Conservation (phyloP, 768 basidiomycete genomes). For the Paxillus rubicundulus region DNA sequence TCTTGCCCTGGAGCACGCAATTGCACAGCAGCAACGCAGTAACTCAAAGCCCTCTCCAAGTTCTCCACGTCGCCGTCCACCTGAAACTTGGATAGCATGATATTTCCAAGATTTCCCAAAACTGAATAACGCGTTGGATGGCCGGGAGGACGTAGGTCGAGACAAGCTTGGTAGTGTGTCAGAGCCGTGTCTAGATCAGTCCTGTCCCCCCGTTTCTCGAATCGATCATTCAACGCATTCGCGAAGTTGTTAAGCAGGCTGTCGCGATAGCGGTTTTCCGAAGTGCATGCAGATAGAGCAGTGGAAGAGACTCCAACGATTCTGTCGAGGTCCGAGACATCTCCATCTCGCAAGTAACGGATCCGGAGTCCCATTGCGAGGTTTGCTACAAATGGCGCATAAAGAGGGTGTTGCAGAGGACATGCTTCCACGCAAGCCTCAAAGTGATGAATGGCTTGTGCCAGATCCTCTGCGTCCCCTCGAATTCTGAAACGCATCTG, state of each 20-base stretch:
- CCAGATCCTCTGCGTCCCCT: conserved; percentile 19
- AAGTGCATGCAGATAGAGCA: conserved; percentile 5
- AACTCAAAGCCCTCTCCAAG: conserved; percentile 17
- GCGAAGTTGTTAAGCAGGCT: conserved; percentile 22
- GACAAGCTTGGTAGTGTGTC: conserved; percentile 10
- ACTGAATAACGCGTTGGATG: conserved; percentile 9
- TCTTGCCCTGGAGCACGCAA: conserved; percentile 14
- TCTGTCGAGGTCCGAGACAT: conserved; percentile 16
- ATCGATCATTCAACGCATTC: conserved; percentile 17
- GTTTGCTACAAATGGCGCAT: conserved; percentile 15
- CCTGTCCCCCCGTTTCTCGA: conserved; percentile 8
- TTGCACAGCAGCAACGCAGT: conserved; percentile 15
- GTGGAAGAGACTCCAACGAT: conserved; percentile 13
- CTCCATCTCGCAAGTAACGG: conserved; percentile 17
- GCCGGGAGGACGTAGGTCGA: conserved; percentile 22
- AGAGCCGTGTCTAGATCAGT: conserved; percentile 20
- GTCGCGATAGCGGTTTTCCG: conserved; percentile 14
- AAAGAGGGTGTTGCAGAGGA: conserved; percentile 11
- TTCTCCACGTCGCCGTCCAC: conserved; percentile 20
- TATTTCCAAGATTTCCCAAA: conserved; percentile 22
- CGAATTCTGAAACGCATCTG: conserved; percentile 20
- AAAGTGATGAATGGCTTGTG: conserved; percentile 16
- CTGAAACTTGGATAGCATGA: conserved; percentile 23
- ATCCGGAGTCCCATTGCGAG: conserved; percentile 19
- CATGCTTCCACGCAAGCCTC: conserved; percentile 11